phyloP scores from a whole-genome alignment of 306 rosid genomes.

The Cucurbita pepo region DNA sequence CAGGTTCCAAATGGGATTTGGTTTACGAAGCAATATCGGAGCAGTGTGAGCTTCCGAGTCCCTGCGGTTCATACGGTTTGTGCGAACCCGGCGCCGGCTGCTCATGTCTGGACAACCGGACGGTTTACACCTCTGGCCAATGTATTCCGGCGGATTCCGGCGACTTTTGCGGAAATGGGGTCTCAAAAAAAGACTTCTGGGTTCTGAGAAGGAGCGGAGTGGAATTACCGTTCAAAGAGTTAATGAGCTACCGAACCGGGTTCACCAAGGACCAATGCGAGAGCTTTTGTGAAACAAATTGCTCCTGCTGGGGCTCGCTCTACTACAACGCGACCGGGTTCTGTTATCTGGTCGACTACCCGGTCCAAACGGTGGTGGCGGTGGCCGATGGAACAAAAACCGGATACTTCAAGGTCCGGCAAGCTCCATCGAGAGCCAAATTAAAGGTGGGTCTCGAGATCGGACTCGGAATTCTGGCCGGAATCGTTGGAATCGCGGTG shows the following conservation, averaged over 20 bases:
- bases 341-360: conserved; percentile 49
- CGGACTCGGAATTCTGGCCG: conserved; percentile 15
- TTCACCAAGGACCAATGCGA: conserved; percentile 43
- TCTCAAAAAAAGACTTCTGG: conserved; percentile 16
- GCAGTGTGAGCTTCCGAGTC: conserved; percentile 50
- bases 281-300: conserved; percentile 32
- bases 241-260: conserved; percentile 22
- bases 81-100: conserved; percentile 51
- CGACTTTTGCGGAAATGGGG: conserved; percentile 27
- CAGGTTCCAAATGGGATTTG: conserved; percentile 23
- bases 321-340: conserved; percentile 44
- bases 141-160: conserved; percentile 17
- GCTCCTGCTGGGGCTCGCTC: conserved; percentile 77
- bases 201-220: conserved; percentile 41
- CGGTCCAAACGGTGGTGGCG: conserved; percentile 42
- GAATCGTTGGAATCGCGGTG: background rate
- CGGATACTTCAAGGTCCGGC: conserved; percentile 71
- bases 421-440: conserved; percentile 10
- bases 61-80: conserved; percentile 74
- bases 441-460: conserved; percentile 8
- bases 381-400: conserved; percentile 37
- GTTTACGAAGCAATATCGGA: conserved; percentile 42
- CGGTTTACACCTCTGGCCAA: conserved; percentile 26
- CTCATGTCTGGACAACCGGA: conserved; percentile 47
- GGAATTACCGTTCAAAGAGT: conserved; percentile 49